Conservation (phyloP, 2,329 filamentous ascomycete species). For the Aspergillus chevalieri region DNA sequence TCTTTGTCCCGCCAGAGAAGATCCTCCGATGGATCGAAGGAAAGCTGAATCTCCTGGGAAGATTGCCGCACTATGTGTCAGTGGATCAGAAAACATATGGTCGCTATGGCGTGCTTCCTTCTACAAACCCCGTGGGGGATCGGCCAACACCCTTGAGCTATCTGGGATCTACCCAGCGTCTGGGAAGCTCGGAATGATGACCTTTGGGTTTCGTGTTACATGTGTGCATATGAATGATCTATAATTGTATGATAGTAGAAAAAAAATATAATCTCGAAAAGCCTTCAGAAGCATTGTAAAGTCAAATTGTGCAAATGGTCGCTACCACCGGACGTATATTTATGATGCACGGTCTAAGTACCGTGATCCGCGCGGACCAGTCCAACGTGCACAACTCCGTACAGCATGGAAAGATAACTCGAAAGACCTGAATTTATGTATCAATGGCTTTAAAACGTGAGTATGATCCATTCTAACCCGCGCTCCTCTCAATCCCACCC, state of each 20-base stretch:
- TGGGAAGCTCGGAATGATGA: constrained; percentile 41
- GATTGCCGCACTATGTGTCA: constrained; percentile 85
- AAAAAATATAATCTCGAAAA: neutral
- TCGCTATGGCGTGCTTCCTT: constrained; percentile 79
- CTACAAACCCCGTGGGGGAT: constrained; percentile 32
- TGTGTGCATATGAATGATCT: constrained; percentile 27
- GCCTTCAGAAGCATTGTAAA: constrained; percentile 1
- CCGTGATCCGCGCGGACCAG: constrained; percentile 1
- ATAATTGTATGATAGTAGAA: neutral
- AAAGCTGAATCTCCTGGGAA: constrained; percentile 75
- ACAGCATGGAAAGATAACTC: constrained; percentile 16
- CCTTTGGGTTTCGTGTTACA: constrained; percentile 3
- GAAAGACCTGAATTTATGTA: constrained; percentile 17
- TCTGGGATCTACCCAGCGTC: constrained; percentile 57
- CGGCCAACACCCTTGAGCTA: constrained; percentile 51
- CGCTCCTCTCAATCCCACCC: neutral
- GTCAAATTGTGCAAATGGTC: constrained; percentile 26
- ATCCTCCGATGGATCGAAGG: constrained; percentile 80
- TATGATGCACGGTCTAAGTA: neutral
- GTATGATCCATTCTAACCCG: constrained; percentile 7
- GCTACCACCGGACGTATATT: constrained; percentile 27
- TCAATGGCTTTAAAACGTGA: constrained; percentile 39
- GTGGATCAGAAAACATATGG: constrained; percentile 96
- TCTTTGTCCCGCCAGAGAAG: constrained; percentile 84
- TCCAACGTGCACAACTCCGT: neutral